Evolutionary conservation across 495 filamentous ascomycete species (phyloP).

Genomic region (Amniculicola lignicola): DNA sequence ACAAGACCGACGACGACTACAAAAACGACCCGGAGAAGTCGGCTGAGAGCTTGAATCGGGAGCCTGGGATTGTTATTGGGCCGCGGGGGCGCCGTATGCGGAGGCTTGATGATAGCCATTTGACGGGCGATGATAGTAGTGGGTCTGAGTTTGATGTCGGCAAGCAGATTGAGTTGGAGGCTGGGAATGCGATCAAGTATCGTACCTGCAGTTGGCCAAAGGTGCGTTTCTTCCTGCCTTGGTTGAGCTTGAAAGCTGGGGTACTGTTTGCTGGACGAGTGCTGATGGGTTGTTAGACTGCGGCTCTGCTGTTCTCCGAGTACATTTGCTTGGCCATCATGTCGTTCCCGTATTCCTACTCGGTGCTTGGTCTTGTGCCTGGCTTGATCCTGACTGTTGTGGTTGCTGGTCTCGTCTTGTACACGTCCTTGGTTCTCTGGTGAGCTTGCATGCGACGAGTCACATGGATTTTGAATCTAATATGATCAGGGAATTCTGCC

Average conservation of each 20-base stretch:
- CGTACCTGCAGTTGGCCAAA: conserved; percentile 89
- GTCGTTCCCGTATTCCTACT: conserved; percentile 90
- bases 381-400: conserved; percentile 78
- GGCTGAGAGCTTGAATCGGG: background rate
- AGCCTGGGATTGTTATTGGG: conserved; percentile 22
- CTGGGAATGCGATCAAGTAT: conserved; percentile 78
- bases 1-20: conserved; percentile 4
- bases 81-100: conserved; percentile 39
- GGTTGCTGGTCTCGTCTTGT: conserved; percentile 69
- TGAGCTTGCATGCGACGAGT: conserved; percentile 42
- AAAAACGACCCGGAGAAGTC: conserved; percentile 3
- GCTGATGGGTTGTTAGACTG: conserved; percentile 55
- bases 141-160: conserved; percentile 53
- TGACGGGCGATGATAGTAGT: conserved; percentile 40
- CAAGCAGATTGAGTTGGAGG: conserved; percentile 74
- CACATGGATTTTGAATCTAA: too few relatives aligned
- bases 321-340: conserved; percentile 94
- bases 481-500: conserved; percentile 79
- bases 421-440: conserved; percentile 82
- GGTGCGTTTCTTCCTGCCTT: conserved; percentile 46
- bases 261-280: background rate
- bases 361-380: conserved; percentile 79
- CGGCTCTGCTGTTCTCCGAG: conserved; percentile 81
- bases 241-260: background rate
- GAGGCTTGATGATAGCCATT: background rate